Conservation (phyloP, 2,329 filamentous ascomycete species). For the Aspergillus ochraceoroseus region DNA sequence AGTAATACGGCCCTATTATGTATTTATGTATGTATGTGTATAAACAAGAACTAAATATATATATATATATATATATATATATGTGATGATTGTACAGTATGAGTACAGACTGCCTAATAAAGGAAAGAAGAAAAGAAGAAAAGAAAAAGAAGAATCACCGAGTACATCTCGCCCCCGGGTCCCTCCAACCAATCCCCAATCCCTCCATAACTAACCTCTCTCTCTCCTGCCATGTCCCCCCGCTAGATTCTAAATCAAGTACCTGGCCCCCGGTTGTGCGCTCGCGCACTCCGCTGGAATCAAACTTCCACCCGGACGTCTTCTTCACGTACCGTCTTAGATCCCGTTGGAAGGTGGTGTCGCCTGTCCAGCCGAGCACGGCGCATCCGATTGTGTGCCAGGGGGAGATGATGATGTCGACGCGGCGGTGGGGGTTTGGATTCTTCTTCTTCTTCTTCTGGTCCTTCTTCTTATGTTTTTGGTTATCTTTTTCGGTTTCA, state of each 20-base stretch:
- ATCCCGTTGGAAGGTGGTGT: conserved; percentile 85
- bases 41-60: no score
- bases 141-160: no score
- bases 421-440: conserved; percentile 70
- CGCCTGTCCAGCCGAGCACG: conserved; percentile 80
- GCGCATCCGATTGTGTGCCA: conserved; percentile 89
- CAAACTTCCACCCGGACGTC: conserved; percentile 72
- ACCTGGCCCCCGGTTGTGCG: conserved; percentile 61
- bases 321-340: conserved; percentile 73
- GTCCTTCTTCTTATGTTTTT: conserved; percentile 20
- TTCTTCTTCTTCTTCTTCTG: no score
- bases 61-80: no score
- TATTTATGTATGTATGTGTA: no score
- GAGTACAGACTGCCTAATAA: no score
- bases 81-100: no score
- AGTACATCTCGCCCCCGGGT: conserved; percentile 64
- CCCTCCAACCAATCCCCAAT: conserved; percentile 63
- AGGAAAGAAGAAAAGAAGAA: no score
- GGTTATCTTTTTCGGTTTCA: conserved; percentile 6
- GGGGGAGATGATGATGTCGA: conserved; percentile 86
- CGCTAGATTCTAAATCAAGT: conserved; percentile 58
- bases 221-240: conserved; percentile 60
- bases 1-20: no score
- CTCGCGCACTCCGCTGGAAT: conserved; percentile 77
- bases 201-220: conserved; percentile 77